Evolutionary conservation across 2,329 filamentous ascomycete genomes (phyloP).

Genomic region (Trichoderma endophyticum): DNA sequence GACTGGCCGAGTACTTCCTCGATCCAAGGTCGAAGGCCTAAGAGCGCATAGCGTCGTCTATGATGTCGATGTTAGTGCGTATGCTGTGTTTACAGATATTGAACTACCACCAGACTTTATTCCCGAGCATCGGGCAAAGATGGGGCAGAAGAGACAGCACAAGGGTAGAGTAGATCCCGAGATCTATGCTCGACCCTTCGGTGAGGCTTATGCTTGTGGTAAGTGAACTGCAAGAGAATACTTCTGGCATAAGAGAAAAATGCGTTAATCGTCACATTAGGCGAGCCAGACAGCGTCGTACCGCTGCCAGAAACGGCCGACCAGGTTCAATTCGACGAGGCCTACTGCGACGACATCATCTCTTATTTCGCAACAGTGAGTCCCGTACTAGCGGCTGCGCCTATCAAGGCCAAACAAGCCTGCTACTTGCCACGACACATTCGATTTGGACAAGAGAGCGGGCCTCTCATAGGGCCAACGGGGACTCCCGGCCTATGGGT

Average conservation of each 20-base stretch:
- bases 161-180: conserved; percentile 74
- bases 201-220: conserved; percentile 92
- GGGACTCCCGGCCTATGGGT: conserved; percentile 71
- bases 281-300: conserved; percentile 72
- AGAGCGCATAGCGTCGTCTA: conserved; percentile 66
- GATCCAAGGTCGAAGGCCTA: conserved; percentile 55
- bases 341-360: conserved; percentile 79
- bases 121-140: conserved; percentile 45
- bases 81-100: conserved; percentile 85
- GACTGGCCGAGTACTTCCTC: conserved; percentile 58
- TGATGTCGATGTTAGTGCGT: conserved; percentile 63
- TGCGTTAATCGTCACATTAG: conserved; percentile 30
- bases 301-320: conserved; percentile 75
- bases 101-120: conserved; percentile 64
- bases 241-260: neutral
- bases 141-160: conserved; percentile 52
- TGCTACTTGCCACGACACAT: conserved; percentile 86
- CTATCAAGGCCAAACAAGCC: conserved; percentile 75
- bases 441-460: conserved; percentile 55
- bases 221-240: conserved; percentile 23
- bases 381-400: conserved; percentile 62
- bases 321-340: conserved; percentile 70
- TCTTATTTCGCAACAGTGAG: conserved; percentile 70
- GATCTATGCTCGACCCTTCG: conserved; percentile 85
- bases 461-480: conserved; percentile 75